Conservation (phyloP, 2,329 filamentous ascomycete genomes). For the Curvularia hawaiiensis region DNA sequence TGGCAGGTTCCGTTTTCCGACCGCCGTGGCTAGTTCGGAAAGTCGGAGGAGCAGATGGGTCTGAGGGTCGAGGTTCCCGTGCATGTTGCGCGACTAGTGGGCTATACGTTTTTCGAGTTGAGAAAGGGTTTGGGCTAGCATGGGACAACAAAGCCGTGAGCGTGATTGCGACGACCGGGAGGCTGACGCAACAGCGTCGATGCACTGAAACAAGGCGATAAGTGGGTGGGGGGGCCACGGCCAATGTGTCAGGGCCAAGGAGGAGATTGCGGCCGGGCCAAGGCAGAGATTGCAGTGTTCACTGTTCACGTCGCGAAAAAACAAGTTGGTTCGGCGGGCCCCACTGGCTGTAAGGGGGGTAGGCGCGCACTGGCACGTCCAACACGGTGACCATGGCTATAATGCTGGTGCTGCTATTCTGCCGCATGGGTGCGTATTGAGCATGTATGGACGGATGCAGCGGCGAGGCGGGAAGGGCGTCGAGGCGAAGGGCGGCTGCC, state of each 20-base stretch:
- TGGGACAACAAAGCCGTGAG: background rate
- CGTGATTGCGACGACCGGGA: background rate
- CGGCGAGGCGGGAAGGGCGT: constrained; percentile 9
- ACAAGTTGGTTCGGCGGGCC: constrained; percentile 24
- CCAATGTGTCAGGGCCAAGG: constrained; percentile 15
- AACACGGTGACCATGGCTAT: constrained; percentile 9
- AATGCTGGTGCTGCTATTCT: background rate
- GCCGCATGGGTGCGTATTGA: background rate
- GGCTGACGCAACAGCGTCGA: constrained; percentile 11
- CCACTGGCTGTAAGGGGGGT: constrained; percentile 10
- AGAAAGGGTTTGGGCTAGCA: constrained; percentile 8
- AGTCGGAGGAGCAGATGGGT: constrained; percentile 18
- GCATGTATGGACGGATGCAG: background rate
- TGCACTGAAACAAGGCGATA: constrained; percentile 13
- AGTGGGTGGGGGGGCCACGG: background rate
- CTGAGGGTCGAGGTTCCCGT: constrained; percentile 2
- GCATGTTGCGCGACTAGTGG: constrained; percentile 12
- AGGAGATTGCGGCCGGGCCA: constrained; percentile 15
- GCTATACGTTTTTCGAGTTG: no score
- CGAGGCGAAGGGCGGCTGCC: background rate
- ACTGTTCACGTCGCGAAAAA: constrained; percentile 27
- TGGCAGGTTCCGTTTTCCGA: constrained; percentile 7
- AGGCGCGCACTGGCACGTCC: constrained; percentile 8
- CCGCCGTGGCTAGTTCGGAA: constrained; percentile 7
- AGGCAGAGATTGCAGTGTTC: constrained; percentile 27